phyloP scores from a whole-genome alignment of 352 stramenopile genomes.

The Pythium folliculosum region DNA sequence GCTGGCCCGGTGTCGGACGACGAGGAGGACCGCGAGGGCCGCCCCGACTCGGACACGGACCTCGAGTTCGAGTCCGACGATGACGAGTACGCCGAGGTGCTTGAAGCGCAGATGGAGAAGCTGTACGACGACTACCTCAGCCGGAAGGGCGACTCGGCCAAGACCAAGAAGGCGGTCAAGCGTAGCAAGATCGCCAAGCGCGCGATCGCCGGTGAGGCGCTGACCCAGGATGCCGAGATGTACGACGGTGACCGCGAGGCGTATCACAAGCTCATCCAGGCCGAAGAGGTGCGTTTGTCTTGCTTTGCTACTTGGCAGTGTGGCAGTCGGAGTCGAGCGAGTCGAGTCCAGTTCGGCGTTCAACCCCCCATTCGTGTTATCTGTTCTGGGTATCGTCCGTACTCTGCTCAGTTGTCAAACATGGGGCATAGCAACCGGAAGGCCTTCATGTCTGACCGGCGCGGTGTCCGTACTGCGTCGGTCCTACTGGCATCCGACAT shows the following conservation, averaged over 20 bases:
- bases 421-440: constrained; percentile 79
- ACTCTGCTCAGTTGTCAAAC: constrained; percentile 93
- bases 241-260: constrained; percentile 77
- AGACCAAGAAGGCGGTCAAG: constrained; percentile 86
- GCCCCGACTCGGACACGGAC: constrained; percentile 27
- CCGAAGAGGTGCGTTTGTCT: constrained; percentile 85
- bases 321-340: constrained; percentile 2
- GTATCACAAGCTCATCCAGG: constrained; percentile 89
- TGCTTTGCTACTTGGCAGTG: not conserved
- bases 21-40: constrained; percentile 17
- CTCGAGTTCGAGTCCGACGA: constrained; percentile 45
- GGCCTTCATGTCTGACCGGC: constrained; percentile 84
- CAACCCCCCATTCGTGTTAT: constrained; percentile 89
- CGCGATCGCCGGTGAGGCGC: constrained; percentile 73
- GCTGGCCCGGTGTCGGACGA: constrained; percentile 56
- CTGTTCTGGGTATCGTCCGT: constrained; percentile 86
- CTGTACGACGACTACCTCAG: constrained; percentile 82
- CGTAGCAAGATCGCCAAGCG: constrained; percentile 85
- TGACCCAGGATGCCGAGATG: constrained; percentile 81
- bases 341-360: constrained; percentile 3
- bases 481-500: constrained; percentile 86
- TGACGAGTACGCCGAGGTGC: constrained; percentile 74
- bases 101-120: constrained; percentile 86
- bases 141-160: constrained; percentile 74
- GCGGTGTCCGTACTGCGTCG: constrained; percentile 36